Evolutionary conservation across 1,284 basidiomycete genomes (phyloP).

Genomic region (Coniophora puteana): DNA sequence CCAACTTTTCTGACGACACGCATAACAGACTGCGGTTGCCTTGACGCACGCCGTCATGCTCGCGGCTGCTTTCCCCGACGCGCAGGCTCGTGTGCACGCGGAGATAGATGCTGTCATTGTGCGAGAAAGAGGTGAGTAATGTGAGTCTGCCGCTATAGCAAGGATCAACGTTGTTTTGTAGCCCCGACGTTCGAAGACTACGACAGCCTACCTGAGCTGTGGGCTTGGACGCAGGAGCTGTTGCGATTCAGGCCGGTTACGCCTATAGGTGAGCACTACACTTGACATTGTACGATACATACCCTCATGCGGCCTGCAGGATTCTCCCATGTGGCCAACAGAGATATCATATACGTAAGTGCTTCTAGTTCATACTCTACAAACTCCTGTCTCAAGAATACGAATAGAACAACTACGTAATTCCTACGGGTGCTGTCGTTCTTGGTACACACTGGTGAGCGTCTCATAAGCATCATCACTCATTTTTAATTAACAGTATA

Average conservation of each 20-base stretch:
- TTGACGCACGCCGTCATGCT: constrained; percentile 59
- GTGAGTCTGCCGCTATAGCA: neutral
- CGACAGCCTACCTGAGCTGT: neutral
- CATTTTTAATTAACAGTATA: neutral
- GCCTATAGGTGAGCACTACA: neutral
- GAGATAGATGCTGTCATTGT: constrained; percentile 61
- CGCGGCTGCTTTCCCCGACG: constrained; percentile 55
- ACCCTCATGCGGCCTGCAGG: constrained; percentile 14
- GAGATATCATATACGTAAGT: constrained; percentile 31
- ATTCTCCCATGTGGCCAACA: constrained; percentile 28
- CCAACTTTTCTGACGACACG: neutral
- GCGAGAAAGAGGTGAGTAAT: constrained; percentile 38
- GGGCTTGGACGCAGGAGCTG: neutral
- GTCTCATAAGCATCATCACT: neutral
- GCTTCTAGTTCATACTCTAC: neutral
- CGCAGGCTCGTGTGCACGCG: constrained; percentile 51
- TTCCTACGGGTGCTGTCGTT: constrained; percentile 56
- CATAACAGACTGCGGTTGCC: constrained; percentile 46
- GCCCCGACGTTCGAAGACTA: neutral
- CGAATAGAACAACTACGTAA: constrained; percentile 44
- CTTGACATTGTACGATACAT: neutral
- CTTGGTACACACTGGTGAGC: constrained; percentile 55
- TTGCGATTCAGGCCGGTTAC: neutral
- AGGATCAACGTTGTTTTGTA: neutral
- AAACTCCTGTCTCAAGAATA: neutral